Percentiles rank a stretch among this genome's conserved stretches.
Evolutionary conservation across 208 protist species (phyloP).

Genomic region (Giardia duodenalis): DNA sequence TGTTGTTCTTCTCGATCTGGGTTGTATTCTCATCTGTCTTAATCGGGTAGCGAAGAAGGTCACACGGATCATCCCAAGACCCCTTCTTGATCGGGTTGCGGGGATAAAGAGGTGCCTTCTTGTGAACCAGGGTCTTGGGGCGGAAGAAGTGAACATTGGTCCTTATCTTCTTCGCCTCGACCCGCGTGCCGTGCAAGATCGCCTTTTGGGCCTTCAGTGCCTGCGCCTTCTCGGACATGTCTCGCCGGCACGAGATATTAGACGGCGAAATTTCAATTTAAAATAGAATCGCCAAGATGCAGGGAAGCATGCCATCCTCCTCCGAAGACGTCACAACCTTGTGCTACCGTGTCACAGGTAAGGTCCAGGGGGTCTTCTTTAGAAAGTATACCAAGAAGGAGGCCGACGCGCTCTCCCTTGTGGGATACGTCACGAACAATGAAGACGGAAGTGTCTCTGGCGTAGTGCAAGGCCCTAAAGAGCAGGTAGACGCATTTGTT

Average conservation of each 20-base stretch:
- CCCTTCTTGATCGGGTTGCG: background rate
- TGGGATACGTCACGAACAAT: background rate
- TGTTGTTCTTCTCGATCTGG: conserved; percentile 99
- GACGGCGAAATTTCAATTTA: background rate
- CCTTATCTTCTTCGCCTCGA: background rate
- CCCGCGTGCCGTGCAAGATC: background rate
- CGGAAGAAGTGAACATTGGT: background rate
- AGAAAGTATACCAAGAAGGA: background rate
- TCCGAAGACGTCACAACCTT: background rate
- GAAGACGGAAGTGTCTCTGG: background rate
- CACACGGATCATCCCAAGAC: conserved; percentile 58
- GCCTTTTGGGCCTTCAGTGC: background rate
- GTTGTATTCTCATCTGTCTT: conserved; percentile 93
- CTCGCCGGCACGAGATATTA: background rate
- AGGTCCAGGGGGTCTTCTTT: background rate
- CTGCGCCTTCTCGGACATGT: background rate
- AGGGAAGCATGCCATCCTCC: too few species aligned
- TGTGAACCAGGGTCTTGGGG: conserved; percentile 21
- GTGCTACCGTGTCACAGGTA: background rate
- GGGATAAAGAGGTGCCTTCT: conserved; percentile 16
- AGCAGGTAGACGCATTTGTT: background rate
- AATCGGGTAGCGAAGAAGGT: conserved; percentile 82
- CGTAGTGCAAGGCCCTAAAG: background rate
- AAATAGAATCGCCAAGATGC: too few species aligned
- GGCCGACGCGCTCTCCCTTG: background rate